Base-by-base conservation (phyloP, 345 rosid genomes). In the Gossypioides kirkii region DNA sequence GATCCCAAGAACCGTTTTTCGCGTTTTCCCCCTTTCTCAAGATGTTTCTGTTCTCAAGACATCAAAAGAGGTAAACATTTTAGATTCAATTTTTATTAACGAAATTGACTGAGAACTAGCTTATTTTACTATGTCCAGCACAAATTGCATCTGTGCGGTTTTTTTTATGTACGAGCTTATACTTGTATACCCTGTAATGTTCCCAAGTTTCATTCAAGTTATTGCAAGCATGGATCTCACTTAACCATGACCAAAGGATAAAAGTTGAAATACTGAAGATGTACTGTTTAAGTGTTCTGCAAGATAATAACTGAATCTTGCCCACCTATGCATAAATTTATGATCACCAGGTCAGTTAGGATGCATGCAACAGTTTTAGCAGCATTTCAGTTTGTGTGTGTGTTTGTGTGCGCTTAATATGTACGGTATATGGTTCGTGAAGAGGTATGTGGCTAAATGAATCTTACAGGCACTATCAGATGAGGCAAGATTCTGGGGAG, bases 401-500 rank as follows among this genome's bases (percentile, higher is more conserved):
- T n/a, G n/a, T n/a, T n/a, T n/a, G n/a, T n/a, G n/a, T n/a, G n/a
- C n/a, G 36, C 36, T 28, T 28, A 28, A 28, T 45, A n/a, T 45
- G 53, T 43, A 20, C 20, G 8, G 10, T 43, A 10, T 64, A 5
- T 20, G 10, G 46, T 4, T 32, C n/a, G 3, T 61, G 25, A 61
- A 61, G 17, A 49, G 10, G 60, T 74, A 50, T 56, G 17, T 74
- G 64, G 10, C 54, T 68, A 49, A 61, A 2, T 61, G 68, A 69
- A 72, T 82, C 58, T 83, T 82, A 75, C 85, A 95, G 99, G 96
- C 62, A 50, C 69, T 83, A 69, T 87, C 85, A 49, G 83, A 87
- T 81, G 92, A 91, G 82, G 95, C 93, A 69, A 82, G 97, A 82
- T 95, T 92, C 85, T 95, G 99, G 98, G 99, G 98, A 84, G 94